Evolutionary conservation across 2,329 filamentous ascomycete species (phyloP), one percentile per base, ranked within the genome.

Genomic region (Lecanicillium sp.): DNA sequence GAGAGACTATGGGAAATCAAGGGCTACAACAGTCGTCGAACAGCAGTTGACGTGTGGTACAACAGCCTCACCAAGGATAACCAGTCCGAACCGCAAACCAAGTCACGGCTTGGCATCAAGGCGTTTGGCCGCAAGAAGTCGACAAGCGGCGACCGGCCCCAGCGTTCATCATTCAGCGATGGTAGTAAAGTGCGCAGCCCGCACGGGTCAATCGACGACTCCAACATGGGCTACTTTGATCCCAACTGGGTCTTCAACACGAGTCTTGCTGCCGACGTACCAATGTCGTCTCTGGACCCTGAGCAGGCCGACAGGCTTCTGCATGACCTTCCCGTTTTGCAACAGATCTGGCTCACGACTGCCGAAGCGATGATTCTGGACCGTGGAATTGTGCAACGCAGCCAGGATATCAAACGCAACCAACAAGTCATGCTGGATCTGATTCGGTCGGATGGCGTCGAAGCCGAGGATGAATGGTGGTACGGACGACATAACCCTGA

Each of bases 1-100:
- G 73, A 80, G 48, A 65, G 70, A 32, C 67, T 82, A 27, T 82
- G 78, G 78, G 75, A 80, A 50, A 75, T 78, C 29, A 79, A 79
- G 49, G 75, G 77, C 2, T 82, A 82, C 55, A 81, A 78, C 50
- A 64, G 63, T 37, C 65, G 78, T 22, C 67, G 76, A 41, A 64
- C 65, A 15, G 70, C 72, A 2, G 77, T 82, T 13, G 78, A 82
- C 48, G 59, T 51, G 5, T 82, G 76, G 76, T 78, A 73, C 51
- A 65, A 65, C 29, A 64, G 61, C 14, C 55, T 81, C 8, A 62
- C 64, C 2, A 70, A 63, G 42, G 69, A 70, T 12, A 39, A 43
- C 11, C 56, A 15, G 37, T 55, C 44, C 5, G 69, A 71, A 25
- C 49, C 65, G 8, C 48, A 64, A 5, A 41, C 61, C 7, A 80